Evolutionary conservation across 345 rosid genomes (phyloP), one percentile per base, ranked within the genome.

Genomic region (Salix exigua): DNA sequence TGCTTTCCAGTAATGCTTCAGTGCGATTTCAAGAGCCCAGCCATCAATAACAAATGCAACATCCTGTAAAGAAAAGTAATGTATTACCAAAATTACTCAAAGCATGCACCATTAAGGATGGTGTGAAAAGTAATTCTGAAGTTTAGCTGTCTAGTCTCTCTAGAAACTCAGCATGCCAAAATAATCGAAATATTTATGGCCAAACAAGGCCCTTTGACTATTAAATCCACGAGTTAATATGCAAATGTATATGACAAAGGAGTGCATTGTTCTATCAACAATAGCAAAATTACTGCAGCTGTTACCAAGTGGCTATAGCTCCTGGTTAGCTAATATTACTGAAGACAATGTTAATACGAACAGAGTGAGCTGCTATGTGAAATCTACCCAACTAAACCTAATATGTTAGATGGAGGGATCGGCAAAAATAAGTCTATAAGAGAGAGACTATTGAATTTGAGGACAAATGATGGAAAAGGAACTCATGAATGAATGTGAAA

Each of bases 31-130:
- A 76, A 96, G 94, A 65, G 99, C 97, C 97, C 99, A 92, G 70
- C 99, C 99, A 85, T 96, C 98, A 70, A 90, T 86, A 75, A 92
- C 99, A 80, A 96, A 96, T 70, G 99, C 99, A 81, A 93, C 93
- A 72, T 96, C 97, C 98, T 95, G 82, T 31, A 46, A 55, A 26
- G 37, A 80, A 66, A 70, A 48, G 40, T 35, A 6, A 6, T 23
- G 48, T 2, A 33, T 50, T 11, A 21, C 33, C 19, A 63, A 63
- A 13, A 63, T 46, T 46, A 14, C 51, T 14, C 51, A 46, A 46
- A 46, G 51, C 51, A 46, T 46, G 51, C 51, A 46, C 51, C 19
- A 46, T 14, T 46, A 1, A 46, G 51, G 51, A 46, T 14, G 18
- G 14, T 46, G 51, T 46, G 4, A 46, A 46, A 61, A 5, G 42